These are phyloP conservation scores for Eucalyptus leucophloia DNA, from an alignment of 345 rosid genomes.

Conservation along the genomic window DNA sequence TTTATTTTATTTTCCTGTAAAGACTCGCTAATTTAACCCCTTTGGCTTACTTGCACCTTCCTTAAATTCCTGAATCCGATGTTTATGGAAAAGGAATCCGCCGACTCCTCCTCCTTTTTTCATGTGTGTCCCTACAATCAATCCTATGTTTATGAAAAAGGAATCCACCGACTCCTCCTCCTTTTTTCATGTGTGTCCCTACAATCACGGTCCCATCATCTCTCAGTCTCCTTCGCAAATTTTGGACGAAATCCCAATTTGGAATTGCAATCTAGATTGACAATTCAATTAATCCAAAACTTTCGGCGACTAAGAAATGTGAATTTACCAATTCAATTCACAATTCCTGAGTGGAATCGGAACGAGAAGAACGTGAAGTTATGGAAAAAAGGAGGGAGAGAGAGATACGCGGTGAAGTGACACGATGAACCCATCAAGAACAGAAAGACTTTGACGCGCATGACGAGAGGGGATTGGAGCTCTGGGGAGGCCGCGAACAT, in stretches of 20 bases:
- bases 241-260: background rate
- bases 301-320: rapidly evolving
- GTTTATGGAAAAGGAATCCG: no score
- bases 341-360: background rate
- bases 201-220: background rate
- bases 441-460: background rate
- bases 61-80: background rate
- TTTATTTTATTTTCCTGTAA: no score
- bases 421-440: background rate
- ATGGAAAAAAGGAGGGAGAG: background rate
- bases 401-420: background rate
- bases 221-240: no score
- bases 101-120: background rate
- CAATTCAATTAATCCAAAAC: background rate
- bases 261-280: no score
- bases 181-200: no score
- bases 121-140: no score
- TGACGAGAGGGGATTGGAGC: background rate
- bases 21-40: rapidly evolving
- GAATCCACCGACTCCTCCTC: no score
- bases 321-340: background rate
- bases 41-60: background rate
- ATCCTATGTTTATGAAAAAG: no score
- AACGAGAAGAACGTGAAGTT: background rate
- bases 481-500: background rate